Evolutionary conservation across 2,329 filamentous ascomycete genomes (phyloP).

Genomic region (Sclerotinia borealis): DNA sequence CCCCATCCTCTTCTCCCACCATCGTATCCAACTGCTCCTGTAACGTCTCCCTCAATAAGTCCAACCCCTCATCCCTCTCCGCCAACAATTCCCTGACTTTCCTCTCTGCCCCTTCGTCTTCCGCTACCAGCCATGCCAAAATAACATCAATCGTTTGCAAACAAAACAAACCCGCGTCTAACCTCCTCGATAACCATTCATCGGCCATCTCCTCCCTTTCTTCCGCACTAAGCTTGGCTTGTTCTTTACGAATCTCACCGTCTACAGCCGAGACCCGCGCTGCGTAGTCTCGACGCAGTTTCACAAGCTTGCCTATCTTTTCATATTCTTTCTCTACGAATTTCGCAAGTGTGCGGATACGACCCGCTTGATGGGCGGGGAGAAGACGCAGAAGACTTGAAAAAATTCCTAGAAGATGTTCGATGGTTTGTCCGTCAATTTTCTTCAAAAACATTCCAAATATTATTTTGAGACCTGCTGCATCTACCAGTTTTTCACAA

Average conservation of each 20-base stretch:
- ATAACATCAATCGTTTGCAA: constrained; percentile 80
- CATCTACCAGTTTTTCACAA: constrained; percentile 73
- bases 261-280: constrained; percentile 58
- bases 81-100: constrained; percentile 59
- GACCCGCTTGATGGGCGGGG: constrained; percentile 67
- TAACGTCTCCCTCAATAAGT: constrained; percentile 59
- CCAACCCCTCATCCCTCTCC: constrained; percentile 61
- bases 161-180: constrained; percentile 80
- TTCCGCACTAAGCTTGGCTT: constrained; percentile 46
- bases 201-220: constrained; percentile 57
- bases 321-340: constrained; percentile 94
- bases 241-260: constrained; percentile 53
- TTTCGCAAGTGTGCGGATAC: constrained; percentile 84
- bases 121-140: constrained; percentile 84
- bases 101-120: constrained; percentile 69
- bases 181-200: constrained; percentile 66
- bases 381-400: constrained; percentile 73
- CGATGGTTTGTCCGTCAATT: constrained; percentile 58
- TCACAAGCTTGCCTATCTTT: constrained; percentile 69
- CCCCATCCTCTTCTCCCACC: neutral
- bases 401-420: constrained; percentile 82
- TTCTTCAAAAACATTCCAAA: constrained; percentile 89
- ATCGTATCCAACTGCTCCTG: constrained; percentile 37
- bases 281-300: constrained; percentile 65
- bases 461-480: constrained; percentile 73